These are phyloP conservation scores for Ogataea corticis DNA, from an alignment of 805 yeast species.

Conservation along the genomic window DNA sequence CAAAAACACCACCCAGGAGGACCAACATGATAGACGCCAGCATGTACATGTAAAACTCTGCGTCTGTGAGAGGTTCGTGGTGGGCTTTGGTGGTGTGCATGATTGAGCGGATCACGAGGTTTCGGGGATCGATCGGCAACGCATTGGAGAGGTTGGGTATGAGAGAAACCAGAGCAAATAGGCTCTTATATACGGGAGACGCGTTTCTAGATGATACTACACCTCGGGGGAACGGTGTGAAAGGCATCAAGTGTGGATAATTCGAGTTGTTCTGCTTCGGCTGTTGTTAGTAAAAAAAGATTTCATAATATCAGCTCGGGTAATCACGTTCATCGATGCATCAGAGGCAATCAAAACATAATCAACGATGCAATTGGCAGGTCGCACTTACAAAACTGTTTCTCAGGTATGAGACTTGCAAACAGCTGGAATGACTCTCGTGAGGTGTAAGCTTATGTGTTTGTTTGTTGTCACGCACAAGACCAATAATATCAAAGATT, in stretches of 20 bases:
- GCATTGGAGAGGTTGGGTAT: slow-evolving; percentile 28
- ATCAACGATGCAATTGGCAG: no score
- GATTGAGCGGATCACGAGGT: slow-evolving; percentile 8
- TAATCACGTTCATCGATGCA: no score
- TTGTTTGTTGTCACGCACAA: not conserved
- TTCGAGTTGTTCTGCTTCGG: no score
- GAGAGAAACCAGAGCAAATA: slow-evolving; percentile 23
- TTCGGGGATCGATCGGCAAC: slow-evolving; percentile 23
- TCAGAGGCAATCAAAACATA: no score
- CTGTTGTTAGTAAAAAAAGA: no score
- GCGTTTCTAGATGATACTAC: slow-evolving; percentile 1
- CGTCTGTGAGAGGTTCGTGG: slow-evolving; percentile 27
- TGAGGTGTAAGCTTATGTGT: no score
- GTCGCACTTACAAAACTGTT: no score
- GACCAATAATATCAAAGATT: not conserved
- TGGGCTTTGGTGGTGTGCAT: slow-evolving; percentile 9
- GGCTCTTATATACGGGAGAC: slow-evolving; percentile 11
- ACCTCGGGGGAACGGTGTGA: not conserved
- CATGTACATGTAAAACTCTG: slow-evolving; percentile 48
- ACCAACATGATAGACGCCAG: slow-evolving; percentile 61
- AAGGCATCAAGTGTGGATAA: no score
- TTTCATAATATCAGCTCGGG: no score
- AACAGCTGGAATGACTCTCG: no score
- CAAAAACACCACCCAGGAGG: slow-evolving; percentile 84
- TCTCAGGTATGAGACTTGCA: no score